Evolutionary conservation across 768 basidiomycete genomes (phyloP).

Genomic region (Suillus subluteus): DNA sequence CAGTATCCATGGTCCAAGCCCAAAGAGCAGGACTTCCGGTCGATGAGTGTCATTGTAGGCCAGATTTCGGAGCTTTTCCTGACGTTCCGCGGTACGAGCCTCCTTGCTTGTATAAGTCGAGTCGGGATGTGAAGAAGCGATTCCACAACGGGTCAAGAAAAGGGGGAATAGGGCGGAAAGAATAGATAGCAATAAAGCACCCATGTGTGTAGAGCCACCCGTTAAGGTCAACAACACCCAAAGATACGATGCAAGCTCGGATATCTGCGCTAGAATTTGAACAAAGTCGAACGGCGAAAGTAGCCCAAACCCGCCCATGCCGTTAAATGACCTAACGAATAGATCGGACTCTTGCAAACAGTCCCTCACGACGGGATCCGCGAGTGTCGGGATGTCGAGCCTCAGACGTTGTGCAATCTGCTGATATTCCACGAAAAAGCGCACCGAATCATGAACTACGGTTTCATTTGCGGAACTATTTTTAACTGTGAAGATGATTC

Average conservation of each 20-base stretch:
- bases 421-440: slow-evolving; percentile 75
- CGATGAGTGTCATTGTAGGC: slow-evolving; percentile 77
- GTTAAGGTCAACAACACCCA: slow-evolving; percentile 70
- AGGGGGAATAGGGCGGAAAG: slow-evolving; percentile 64
- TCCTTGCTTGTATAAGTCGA: slow-evolving; percentile 55
- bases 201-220: slow-evolving; percentile 52
- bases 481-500: slow-evolving; percentile 5
- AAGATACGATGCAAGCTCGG: slow-evolving; percentile 75
- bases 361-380: slow-evolving; percentile 73
- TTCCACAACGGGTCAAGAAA: slow-evolving; percentile 54
- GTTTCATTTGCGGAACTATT: slow-evolving; percentile 69
- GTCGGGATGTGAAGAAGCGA: slow-evolving; percentile 46
- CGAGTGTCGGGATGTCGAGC: slow-evolving; percentile 78
- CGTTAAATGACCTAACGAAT: slow-evolving; percentile 81
- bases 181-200: slow-evolving; percentile 62
- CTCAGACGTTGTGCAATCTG: slow-evolving; percentile 78
- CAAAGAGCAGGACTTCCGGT: slow-evolving; percentile 83
- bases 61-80: slow-evolving; percentile 74
- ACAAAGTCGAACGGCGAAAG: slow-evolving; percentile 82
- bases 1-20: slow-evolving; percentile 84
- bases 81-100: slow-evolving; percentile 65
- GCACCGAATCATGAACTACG: slow-evolving; percentile 72
- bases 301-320: slow-evolving; percentile 73
- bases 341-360: slow-evolving; percentile 86
- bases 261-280: slow-evolving; percentile 68